A percentile compares a stretch with the other conserved stretches of the same genome.
Conservation (phyloP, 306 rosid genomes). For the Alnus glutinosa region DNA sequence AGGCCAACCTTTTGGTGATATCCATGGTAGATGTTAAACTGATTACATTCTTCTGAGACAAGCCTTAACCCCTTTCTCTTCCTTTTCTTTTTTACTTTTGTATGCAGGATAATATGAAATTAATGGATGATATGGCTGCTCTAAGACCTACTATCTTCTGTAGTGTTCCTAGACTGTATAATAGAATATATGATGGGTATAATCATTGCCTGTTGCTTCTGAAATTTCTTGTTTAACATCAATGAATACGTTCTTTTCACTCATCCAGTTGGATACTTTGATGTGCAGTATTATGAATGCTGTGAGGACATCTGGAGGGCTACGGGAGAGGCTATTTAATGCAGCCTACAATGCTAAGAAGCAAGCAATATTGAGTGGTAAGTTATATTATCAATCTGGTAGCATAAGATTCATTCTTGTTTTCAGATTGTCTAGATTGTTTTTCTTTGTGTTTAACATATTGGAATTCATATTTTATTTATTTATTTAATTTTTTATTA, state of each 20-base stretch:
- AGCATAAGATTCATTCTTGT: conserved; percentile 7
- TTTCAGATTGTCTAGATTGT: not conserved
- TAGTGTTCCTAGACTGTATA: conserved; percentile 97
- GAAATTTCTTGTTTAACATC: conserved; percentile 20
- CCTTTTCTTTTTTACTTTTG: conserved; percentile 19
- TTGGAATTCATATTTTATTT: not conserved
- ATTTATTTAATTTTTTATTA: too few species aligned
- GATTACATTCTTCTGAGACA: conserved; percentile 12
- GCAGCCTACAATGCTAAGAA: conserved; percentile 93
- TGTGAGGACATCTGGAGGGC: conserved; percentile 86
- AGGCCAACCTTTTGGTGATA: not conserved
- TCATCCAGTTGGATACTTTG: conserved; percentile 33
- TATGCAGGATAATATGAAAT: conserved; percentile 89
- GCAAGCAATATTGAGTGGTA: conserved; percentile 86
- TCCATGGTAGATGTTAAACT: not conserved
- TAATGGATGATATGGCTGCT: conserved; percentile 86
- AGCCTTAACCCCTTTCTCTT: conserved; percentile 18
- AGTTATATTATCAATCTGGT: conserved; percentile 11
- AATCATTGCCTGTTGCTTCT: conserved; percentile 14
- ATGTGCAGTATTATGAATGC: conserved; percentile 70
- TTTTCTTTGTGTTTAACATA: not conserved
- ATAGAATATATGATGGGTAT: conserved; percentile 97
- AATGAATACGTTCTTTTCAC: conserved; percentile 21
- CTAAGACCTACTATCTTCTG: conserved; percentile 90
- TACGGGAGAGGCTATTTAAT: conserved; percentile 84